Percentiles rank a stretch among this genome's conserved stretches.
These are phyloP conservation scores for Boletus patriciae DNA, from an alignment of 768 basidiomycete genomes.

Conservation along the genomic window DNA sequence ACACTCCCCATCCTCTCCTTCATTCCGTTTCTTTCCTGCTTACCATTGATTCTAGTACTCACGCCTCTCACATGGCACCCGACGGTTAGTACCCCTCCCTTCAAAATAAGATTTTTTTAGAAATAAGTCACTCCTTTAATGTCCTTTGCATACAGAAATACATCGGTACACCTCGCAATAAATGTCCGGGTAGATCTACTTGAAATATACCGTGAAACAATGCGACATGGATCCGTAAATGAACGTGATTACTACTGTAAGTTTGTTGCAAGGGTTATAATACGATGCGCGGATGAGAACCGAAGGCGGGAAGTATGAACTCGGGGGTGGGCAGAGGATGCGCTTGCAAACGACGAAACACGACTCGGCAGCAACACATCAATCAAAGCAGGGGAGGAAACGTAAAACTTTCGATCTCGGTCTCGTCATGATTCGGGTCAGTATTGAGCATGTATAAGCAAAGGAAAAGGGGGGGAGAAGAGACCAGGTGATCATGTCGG, in stretches of 20 bases:
- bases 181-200: slow-evolving; percentile 38
- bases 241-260: slow-evolving; percentile 23
- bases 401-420: slow-evolving; percentile 5
- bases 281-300: slow-evolving; percentile 22
- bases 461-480: neutral
- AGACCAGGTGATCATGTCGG: slow-evolving; percentile 41
- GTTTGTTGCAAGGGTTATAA: slow-evolving; percentile 26
- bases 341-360: slow-evolving; percentile 15
- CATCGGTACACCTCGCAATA: slow-evolving; percentile 33
- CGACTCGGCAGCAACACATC: slow-evolving; percentile 16
- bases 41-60: slow-evolving; percentile 1
- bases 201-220: slow-evolving; percentile 37
- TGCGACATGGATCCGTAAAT: slow-evolving; percentile 34
- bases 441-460: slow-evolving; percentile 21
- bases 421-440: slow-evolving; percentile 21
- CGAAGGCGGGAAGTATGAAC: neutral
- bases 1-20: neutral
- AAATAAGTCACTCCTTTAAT: slow-evolving; percentile 39
- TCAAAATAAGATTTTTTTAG: slow-evolving; percentile 15
- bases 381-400: slow-evolving; percentile 9
- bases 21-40: neutral
- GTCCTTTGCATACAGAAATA: slow-evolving; percentile 38
- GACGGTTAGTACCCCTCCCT: neutral
- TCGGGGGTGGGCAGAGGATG: neutral
- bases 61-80: neutral